Base-by-base conservation (phyloP, 257 asterid species). In the Schizonepeta tenuifolia region DNA sequence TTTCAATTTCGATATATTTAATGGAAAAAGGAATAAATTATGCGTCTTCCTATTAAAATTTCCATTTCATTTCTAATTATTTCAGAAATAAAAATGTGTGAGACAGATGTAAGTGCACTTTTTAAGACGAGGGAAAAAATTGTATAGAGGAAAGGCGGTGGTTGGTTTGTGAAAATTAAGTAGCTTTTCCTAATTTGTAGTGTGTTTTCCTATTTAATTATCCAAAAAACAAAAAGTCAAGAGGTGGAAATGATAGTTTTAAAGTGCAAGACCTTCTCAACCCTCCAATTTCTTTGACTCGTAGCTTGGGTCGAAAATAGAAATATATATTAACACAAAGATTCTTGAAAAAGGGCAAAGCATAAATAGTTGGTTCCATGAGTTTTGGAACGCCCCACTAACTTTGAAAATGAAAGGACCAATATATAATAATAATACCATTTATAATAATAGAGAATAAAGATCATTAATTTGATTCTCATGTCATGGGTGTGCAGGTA, bases 351-450 rank as follows among this genome's bases (percentile, higher is more conserved):
- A 78, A 77, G 77, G 82, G 49, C 59, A 63, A 17, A 21, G 18
- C 13, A 67, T 31, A 31, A 4, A 31, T 43, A 75, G 87, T 84
- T 84, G 84, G 87, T 65, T 90, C 95, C 95, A 36, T 65, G 53
- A 78, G 83, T 66, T 73, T 70, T 58, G 94, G 95, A 90, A 85
- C n/a, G 62, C 50, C 70, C 56, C 82, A 80, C 81, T 70, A 75
- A 75, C 71, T 59, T 69, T 77, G 70, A 72, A 69, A 41, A 67
- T 24, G 40, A 67, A 77, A 66, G 59, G 54, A 31, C 47, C 65
- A 36, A 31, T 31, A 31, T 31, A 31, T 31, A 31, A 31, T 31
- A 4, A 31, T 28, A 28, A 0, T 28, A 28, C 4, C 67, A 65
- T 72, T n/a, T n/a, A n/a, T n/a, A n/a, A 31, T 33, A 75, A 15